These are phyloP conservation scores for Grifola frondosa DNA, from an alignment of 1,284 basidiomycete genomes.

Conservation along the genomic window DNA sequence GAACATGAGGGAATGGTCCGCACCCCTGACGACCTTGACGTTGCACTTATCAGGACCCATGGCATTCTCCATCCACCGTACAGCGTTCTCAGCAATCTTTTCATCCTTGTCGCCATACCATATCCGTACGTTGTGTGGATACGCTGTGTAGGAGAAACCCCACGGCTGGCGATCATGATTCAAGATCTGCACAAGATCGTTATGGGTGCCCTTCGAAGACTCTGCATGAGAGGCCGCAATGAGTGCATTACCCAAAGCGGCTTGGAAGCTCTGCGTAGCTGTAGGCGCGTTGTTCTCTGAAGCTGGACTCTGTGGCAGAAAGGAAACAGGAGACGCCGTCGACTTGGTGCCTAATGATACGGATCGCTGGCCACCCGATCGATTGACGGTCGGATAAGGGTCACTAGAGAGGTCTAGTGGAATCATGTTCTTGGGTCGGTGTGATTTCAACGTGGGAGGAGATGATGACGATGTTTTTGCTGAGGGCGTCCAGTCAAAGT, in stretches of 20 bases:
- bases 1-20: slow-evolving; percentile 93
- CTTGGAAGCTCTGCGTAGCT: slow-evolving; percentile 50
- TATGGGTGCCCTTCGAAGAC: slow-evolving; percentile 86
- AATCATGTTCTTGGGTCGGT: slow-evolving; percentile 11
- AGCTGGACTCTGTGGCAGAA: slow-evolving; percentile 32
- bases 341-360: slow-evolving; percentile 56
- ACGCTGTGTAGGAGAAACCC: slow-evolving; percentile 80
- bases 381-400: slow-evolving; percentile 21
- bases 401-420: slow-evolving; percentile 16
- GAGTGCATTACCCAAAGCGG: slow-evolving; percentile 79
- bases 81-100: slow-evolving; percentile 85
- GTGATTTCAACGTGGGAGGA: slow-evolving; percentile 14
- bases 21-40: slow-evolving; percentile 82
- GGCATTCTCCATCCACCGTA: slow-evolving; percentile 86
- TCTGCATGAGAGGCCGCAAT: slow-evolving; percentile 95
- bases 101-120: slow-evolving; percentile 96
- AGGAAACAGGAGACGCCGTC: slow-evolving; percentile 46
- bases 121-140: slow-evolving; percentile 78
- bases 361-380: slow-evolving; percentile 56
- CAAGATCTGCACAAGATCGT: slow-evolving; percentile 88
- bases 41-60: slow-evolving; percentile 77
- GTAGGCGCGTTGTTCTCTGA: slow-evolving; percentile 31
- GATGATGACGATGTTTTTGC: slow-evolving; percentile 26
- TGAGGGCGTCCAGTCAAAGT: slow-evolving; percentile 48
- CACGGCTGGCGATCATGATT: slow-evolving; percentile 83